Percentiles rank a stretch among this genome's conserved stretches.
phyloP scores from a whole-genome alignment of 345 rosid species.

The Gossypium mustelinum region DNA sequence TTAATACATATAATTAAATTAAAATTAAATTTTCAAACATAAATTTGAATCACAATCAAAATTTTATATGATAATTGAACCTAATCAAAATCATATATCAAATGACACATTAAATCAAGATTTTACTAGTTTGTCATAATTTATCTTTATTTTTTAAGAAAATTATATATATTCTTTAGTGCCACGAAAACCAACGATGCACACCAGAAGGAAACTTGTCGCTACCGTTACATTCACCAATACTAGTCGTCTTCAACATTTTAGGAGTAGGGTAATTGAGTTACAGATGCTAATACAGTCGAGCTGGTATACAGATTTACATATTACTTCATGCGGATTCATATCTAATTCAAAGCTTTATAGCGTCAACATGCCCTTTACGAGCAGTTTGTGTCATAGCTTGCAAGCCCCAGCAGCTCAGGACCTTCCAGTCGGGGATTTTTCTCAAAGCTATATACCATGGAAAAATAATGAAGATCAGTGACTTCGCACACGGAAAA shows the following conservation, averaged over 20 bases:
- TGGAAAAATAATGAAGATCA: not conserved
- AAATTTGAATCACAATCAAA: too few relatives aligned
- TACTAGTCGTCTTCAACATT: slow-evolving; percentile 24
- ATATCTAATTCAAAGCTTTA: slow-evolving; percentile 16
- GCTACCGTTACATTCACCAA: slow-evolving; percentile 18
- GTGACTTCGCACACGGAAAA: not conserved
- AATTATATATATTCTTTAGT: not conserved
- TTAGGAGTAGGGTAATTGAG: slow-evolving; percentile 15
- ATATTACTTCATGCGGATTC: slow-evolving; percentile 18
- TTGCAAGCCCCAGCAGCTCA: slow-evolving; percentile 80
- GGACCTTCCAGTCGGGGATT: slow-evolving; percentile 93
- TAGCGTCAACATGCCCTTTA: slow-evolving; percentile 25
- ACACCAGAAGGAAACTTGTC: not conserved
- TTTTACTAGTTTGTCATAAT: too few relatives aligned
- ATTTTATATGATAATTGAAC: too few relatives aligned
- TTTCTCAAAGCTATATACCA: slow-evolving; percentile 68
- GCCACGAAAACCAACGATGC: not conserved
- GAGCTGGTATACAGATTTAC: slow-evolving; percentile 25
- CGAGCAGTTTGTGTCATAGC: slow-evolving; percentile 82
- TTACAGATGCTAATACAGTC: slow-evolving; percentile 16
- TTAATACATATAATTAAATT: too few relatives aligned
- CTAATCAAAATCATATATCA: too few relatives aligned
- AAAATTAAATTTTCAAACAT: too few relatives aligned
- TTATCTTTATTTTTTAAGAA: too few relatives aligned
- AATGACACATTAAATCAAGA: too few relatives aligned